A percentile compares a stretch with the other conserved stretches of the same genome.
These are phyloP conservation scores for Pterothamnion heteromorphum DNA, from an alignment of 31 red algal genomes.

Conservation along the genomic window DNA sequence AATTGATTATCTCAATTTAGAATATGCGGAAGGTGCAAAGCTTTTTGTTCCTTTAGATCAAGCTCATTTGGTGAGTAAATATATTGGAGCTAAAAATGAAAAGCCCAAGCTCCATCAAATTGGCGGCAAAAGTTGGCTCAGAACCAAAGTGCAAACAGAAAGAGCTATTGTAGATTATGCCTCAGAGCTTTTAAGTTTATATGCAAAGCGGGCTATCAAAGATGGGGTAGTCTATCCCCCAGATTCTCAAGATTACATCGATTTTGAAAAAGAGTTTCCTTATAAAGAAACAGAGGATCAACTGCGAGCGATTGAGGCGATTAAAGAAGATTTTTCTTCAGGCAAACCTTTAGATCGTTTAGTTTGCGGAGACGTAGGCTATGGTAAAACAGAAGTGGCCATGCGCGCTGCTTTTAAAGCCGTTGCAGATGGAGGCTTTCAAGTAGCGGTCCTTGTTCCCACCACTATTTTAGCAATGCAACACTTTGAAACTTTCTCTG, in stretches of 20 bases:
- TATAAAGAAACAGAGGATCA: background rate
- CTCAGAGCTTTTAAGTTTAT: background rate
- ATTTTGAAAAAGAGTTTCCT: background rate
- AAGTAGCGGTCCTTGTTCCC: slow-evolving; percentile 88
- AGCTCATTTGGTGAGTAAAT: background rate
- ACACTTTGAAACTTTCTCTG: slow-evolving; percentile 81
- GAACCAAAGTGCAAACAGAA: background rate
- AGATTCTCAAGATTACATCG: background rate
- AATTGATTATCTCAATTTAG: background rate
- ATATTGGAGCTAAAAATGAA: background rate
- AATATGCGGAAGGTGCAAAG: background rate
- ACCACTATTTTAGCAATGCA: slow-evolving; percentile 96
- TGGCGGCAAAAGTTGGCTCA: background rate
- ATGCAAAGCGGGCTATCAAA: background rate
- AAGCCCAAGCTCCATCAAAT: background rate
- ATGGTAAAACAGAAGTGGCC: slow-evolving; percentile 99
- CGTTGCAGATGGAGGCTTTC: slow-evolving; percentile 55
- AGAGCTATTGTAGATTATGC: background rate
- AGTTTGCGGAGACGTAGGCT: slow-evolving; percentile 99
- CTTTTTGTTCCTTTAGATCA: background rate
- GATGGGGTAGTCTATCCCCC: background rate
- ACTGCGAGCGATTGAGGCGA: background rate
- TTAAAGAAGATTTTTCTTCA: background rate
- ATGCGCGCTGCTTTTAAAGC: slow-evolving; percentile 82
- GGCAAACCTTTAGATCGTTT: slow-evolving; percentile 82